Evolutionary conservation across 805 yeast genomes (phyloP), one percentile per base, ranked within the genome.

Genomic region (Blastobotrys terrestris): DNA sequence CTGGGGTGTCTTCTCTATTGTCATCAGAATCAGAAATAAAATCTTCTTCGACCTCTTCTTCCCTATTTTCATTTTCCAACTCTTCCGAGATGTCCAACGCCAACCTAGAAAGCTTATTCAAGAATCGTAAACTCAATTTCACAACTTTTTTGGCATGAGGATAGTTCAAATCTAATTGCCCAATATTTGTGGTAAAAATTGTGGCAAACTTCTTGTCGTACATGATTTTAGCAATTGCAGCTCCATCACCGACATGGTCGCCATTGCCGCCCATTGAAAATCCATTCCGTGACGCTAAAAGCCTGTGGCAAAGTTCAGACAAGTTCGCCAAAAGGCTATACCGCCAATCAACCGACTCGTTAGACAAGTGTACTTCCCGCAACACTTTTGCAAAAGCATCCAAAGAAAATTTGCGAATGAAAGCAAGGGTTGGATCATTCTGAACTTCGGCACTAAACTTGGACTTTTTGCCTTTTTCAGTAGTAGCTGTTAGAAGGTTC

Each of bases 101-200:
- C 83, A 52, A 84, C 60, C 16, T 75, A 64, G 46, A 57, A 44
- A 67, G 53, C 46, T 58, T 57, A 21, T 80, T 77, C 35, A 90
- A 65, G 7, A 87, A 82, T 54, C 78, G 77, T 42, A 87, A 74
- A 2, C 82, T 76, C 1, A 77, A 66, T 49, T 80, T 80, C n/a
- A 84, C 70, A 13, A 86, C 76, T 50, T 76, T 73, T 31, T 79
- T 79, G 5, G 87, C 75, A 19, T 77, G 77, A 0, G 95, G 92
- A 60, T 78, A 84, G 60, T 87, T 87, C 53, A 87, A 71, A 66
- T 91, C 96, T 21, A 88, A 60, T 11, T 76, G 80, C 0, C 90
- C 76, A 49, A 90, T 66, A 31, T 85, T 74, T 0, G 74, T 67
- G 0, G 92, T 76, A 6, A 89, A 72, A 8, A 81, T 75, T 15